Conservation (phyloP, 768 basidiomycete genomes). For the Mycena maculata region DNA sequence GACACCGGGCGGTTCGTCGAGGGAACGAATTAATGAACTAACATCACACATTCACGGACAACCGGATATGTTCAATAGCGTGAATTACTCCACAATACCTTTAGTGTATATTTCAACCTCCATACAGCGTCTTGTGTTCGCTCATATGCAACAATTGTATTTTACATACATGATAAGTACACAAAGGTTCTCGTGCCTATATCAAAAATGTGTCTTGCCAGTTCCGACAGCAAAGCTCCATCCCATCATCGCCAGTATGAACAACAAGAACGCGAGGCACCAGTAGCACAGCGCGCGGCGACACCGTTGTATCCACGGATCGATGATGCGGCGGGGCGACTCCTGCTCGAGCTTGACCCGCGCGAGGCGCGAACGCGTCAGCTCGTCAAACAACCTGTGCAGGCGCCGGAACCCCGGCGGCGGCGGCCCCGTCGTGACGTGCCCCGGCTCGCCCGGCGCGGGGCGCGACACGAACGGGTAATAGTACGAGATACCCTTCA, state of each 20-base stretch:
- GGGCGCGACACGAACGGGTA: constrained; percentile 37
- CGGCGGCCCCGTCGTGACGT: constrained; percentile 24
- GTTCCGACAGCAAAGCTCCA: constrained; percentile 34
- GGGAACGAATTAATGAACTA: background rate
- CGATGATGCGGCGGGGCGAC: constrained; percentile 32
- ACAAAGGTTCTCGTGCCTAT: background rate
- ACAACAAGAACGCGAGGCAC: constrained; percentile 5
- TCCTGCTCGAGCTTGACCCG: constrained; percentile 24
- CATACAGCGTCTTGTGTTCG: too few species aligned
- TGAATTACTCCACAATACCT: too few species aligned
- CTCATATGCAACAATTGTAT: background rate
- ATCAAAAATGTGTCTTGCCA: constrained; percentile 28
- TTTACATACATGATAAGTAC: constrained; percentile 20
- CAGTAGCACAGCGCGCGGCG: constrained; percentile 33
- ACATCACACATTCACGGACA: background rate
- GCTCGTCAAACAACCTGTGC: constrained; percentile 26
- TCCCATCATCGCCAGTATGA: constrained; percentile 25
- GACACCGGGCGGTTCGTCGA: constrained; percentile 28
- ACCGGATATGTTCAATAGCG: too few species aligned
- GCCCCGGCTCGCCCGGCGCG: constrained; percentile 19
- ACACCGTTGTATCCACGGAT: constrained; percentile 35
- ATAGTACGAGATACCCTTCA: constrained; percentile 36
- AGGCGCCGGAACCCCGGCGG: constrained; percentile 19
- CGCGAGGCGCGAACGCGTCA: constrained; percentile 27
- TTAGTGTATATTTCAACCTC: too few species aligned